Conservation (phyloP, 2,329 filamentous ascomycete species). For the Fusarium torreyae region DNA sequence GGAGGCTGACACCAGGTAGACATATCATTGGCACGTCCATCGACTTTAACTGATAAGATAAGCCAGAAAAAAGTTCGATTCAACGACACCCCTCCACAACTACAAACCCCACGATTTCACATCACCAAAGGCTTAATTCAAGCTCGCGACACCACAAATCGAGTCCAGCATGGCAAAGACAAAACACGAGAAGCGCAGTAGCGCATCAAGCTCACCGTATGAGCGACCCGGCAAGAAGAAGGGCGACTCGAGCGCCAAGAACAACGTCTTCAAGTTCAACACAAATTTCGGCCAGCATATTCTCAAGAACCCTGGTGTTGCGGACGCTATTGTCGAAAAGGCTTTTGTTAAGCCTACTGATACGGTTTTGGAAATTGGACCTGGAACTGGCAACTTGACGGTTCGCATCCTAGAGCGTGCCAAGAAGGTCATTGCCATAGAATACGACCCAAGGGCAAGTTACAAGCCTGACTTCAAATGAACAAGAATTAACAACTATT, state of each 20-base stretch:
- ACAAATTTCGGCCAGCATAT: constrained; percentile 90
- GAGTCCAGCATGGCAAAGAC: constrained; percentile 66
- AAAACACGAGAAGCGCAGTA: constrained; percentile 67
- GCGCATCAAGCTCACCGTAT: constrained; percentile 61
- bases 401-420: constrained; percentile 90
- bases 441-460: constrained; percentile 65
- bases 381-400: constrained; percentile 90
- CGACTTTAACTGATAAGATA: constrained; percentile 30
- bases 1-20: neutral
- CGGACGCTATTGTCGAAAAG: constrained; percentile 79
- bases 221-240: constrained; percentile 55
- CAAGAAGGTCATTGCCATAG: constrained; percentile 85
- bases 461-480: too few relatives aligned
- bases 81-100: constrained; percentile 43
- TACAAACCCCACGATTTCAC: constrained; percentile 8
- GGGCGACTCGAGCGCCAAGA: constrained; percentile 58
- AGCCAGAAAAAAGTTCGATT: constrained; percentile 47
- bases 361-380: constrained; percentile 91
- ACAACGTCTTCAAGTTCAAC: constrained; percentile 98
- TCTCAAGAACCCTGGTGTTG: constrained; percentile 90
- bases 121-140: constrained; percentile 12
- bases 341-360: constrained; percentile 91
- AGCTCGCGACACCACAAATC: constrained; percentile 10
- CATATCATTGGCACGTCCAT: neutral
- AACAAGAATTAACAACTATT: too few relatives aligned